These are phyloP conservation scores for Trebouxia sp. DNA, from an alignment of 139 green algal species.

Conservation along the genomic window DNA sequence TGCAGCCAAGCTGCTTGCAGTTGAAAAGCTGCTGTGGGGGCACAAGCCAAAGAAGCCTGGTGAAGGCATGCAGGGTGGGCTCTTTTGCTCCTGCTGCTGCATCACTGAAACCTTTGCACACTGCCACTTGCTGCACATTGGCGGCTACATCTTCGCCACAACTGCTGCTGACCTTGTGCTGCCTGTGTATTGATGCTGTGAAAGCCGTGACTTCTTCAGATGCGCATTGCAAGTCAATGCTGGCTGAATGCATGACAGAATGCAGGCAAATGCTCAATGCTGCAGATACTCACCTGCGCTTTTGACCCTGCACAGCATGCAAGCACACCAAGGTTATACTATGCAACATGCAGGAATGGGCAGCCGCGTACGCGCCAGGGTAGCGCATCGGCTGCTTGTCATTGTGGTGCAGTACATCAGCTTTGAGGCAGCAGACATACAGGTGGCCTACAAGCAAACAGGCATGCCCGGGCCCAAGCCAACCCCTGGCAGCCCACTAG, in stretches of 20 bases:
- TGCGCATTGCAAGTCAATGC: too few species aligned
- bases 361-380: not conserved
- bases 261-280: too few species aligned
- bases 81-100: too few species aligned
- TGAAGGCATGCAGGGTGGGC: not conserved
- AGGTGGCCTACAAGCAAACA: slow-evolving; percentile 43
- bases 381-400: slow-evolving; percentile 5
- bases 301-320: too few species aligned
- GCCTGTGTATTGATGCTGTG: too few species aligned
- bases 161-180: too few species aligned
- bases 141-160: too few species aligned
- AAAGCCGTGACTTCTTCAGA: too few species aligned
- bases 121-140: not conserved
- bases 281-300: too few species aligned
- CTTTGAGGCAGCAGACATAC: slow-evolving; percentile 42
- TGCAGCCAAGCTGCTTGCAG: slow-evolving; percentile 37
- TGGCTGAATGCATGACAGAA: too few species aligned
- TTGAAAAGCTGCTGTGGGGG: slow-evolving; percentile 60
- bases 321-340: too few species aligned
- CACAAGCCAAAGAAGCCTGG: not conserved
- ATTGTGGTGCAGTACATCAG: slow-evolving; percentile 43
- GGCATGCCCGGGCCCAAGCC: slow-evolving; percentile 52
- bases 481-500: slow-evolving; percentile 30
- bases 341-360: not conserved
- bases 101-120: not conserved